Percentiles rank a stretch among this genome's conserved stretches.
These are phyloP conservation scores for Pseudocercospora musae DNA, from an alignment of 2,329 filamentous ascomycete species.

Conservation along the genomic window DNA sequence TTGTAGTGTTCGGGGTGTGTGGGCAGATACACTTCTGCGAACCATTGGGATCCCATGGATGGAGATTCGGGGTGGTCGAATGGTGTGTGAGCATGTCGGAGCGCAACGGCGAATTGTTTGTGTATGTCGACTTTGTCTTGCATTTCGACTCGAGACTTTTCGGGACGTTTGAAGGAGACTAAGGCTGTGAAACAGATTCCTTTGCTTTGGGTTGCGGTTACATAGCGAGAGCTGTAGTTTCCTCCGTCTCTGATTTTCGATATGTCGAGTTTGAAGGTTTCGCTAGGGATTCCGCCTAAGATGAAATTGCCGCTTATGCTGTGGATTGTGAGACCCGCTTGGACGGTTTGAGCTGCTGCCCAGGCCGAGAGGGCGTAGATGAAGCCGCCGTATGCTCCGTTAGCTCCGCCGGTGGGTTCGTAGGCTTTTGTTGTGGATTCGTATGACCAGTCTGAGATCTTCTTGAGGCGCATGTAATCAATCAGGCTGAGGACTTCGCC, in stretches of 20 bases:
- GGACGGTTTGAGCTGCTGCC: background rate
- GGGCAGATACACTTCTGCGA: background rate
- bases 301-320: slow-evolving; percentile 2
- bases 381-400: slow-evolving; percentile 1
- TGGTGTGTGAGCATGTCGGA: background rate
- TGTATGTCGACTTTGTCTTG: background rate
- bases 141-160: background rate
- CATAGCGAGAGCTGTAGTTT: background rate
- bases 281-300: background rate
- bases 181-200: background rate
- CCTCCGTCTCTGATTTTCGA: background rate
- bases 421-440: background rate
- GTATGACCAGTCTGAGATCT: background rate
- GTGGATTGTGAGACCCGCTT: background rate
- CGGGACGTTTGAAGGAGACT: background rate
- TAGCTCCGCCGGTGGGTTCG: background rate
- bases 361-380: background rate
- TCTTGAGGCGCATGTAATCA: background rate
- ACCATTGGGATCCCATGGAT: background rate
- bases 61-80: background rate
- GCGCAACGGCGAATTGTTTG: background rate
- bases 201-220: background rate
- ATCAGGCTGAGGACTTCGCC: background rate
- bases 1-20: background rate
- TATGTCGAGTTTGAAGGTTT: background rate